Percentiles rank a stretch among this genome's conserved stretches.
These are phyloP conservation scores for Aspergillus spinulosporus DNA, from an alignment of 2,329 filamentous ascomycete species.

Conservation along the genomic window DNA sequence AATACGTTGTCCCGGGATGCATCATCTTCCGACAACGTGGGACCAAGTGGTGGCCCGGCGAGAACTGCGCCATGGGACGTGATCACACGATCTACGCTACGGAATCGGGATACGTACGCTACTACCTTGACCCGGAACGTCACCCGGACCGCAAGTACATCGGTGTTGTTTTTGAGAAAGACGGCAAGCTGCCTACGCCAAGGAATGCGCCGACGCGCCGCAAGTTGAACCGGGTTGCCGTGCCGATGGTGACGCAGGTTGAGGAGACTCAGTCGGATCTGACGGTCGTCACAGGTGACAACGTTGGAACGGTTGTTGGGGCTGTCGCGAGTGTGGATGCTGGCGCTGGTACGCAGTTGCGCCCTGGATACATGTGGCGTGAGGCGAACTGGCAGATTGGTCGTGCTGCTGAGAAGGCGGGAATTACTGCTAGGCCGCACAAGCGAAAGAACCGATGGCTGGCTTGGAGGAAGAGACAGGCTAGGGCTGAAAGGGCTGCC, in stretches of 20 bases:
- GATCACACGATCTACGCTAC: constrained; percentile 94
- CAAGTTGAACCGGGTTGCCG: constrained; percentile 70
- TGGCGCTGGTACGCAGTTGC: constrained; percentile 39
- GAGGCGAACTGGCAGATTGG: constrained; percentile 70
- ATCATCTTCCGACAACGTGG: constrained; percentile 98
- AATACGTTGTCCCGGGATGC: constrained; percentile 92
- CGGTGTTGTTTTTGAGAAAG: constrained; percentile 82
- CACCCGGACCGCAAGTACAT: constrained; percentile 93
- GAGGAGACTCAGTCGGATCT: constrained; percentile 28
- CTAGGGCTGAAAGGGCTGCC: constrained; percentile 51
- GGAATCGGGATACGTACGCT: constrained; percentile 87
- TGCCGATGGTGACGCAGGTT: constrained; percentile 33
- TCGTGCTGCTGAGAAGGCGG: constrained; percentile 60
- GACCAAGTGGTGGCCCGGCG: constrained; percentile 90
- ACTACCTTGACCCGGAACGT: constrained; percentile 82
- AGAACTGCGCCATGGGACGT: constrained; percentile 91
- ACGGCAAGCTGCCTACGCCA: constrained; percentile 78
- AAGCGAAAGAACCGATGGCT: constrained; percentile 61
- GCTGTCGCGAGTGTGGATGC: constrained; percentile 28
- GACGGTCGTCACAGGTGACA: constrained; percentile 23
- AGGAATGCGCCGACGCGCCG: constrained; percentile 71
- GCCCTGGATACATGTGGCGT: constrained; percentile 63
- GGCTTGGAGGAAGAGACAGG: constrained; percentile 63
- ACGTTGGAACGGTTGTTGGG: constrained; percentile 28
- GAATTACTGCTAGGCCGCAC: constrained; percentile 57